Evolutionary conservation across 306 rosid genomes (phyloP), one percentile per base, ranked within the genome.

Genomic region (Trifolium pratense): DNA sequence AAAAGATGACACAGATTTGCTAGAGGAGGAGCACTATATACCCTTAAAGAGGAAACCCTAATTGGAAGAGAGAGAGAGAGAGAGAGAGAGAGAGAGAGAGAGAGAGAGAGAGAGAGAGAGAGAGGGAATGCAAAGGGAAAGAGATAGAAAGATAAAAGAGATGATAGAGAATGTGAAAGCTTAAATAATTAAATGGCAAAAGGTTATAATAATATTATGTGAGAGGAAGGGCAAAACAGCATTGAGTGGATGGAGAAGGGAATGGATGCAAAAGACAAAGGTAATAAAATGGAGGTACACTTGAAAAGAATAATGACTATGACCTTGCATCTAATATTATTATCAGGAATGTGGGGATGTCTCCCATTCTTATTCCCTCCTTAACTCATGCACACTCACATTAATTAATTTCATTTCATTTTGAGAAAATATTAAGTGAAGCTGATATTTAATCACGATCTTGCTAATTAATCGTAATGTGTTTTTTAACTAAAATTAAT

Each of bases 231-330:
- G 80, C 71, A 74, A 86, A 75, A 75, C 74, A 83, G 83, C 82
- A 91, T 80, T 82, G 86, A 83, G 91, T 88, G 92, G 94, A 84
- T 86, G 92, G 90, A 84, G 91, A 88, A 84, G 84, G 85, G 87
- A 83, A 86, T 89, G 86, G 88, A 90, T 80, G 91, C 90, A 89
- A 90, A 87, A 90, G 93, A 93, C 93, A 93, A 84, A 82, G 93
- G 90, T 83, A 85, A 90, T 88, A 88, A 93, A 91, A 88, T 89
- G 92, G 80, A 87, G 91, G 93, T 85, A 88, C 94, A 81, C 87
- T 83, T 74, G 73, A 77, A 88, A 91, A 89, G 92, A 88, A 82
- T 87, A 88, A 82, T 87, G 98, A 89, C 92, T 88, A 75, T 81
- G 97, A 94, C 98, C 82, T 82, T 89, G 84, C 96, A 87, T 85